Base-by-base conservation (phyloP, 2,329 filamentous ascomycete genomes). In the Xenosphaeropsis pyriputrescens region DNA sequence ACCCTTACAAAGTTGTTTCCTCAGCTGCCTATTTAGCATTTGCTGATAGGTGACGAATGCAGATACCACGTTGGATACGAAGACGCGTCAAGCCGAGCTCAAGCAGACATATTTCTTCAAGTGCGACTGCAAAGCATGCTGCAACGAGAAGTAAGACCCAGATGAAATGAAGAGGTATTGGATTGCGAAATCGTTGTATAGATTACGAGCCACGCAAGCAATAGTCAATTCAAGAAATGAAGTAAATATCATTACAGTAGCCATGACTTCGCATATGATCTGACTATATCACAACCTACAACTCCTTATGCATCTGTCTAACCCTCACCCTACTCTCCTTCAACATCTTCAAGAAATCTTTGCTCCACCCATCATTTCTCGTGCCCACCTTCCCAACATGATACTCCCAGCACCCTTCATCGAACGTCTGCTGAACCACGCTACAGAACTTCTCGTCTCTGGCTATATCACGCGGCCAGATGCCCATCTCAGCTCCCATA, bases 401-500 rank as follows among this genome's bases (percentile, higher is more conserved):
- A 50, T 68, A 68, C 46, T 72, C 70, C 72, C 70, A 75, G 51
- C 74, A 77, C 31, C 67, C 70, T 41, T 72, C 68, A 2, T 56
- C 57, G 18, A 58, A 35, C 29, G 57, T 53, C 13, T 44, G 48
- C 14, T 47, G 47, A 15, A 62, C 58, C 17, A 52, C 52, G 30
- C 47, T 38, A 38, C 51, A 71, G 35, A 54, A 45, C 39, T 50
- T 46, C 14, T 60, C 57, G 29, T 57, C 52, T n/a, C 52, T 47
- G 35, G 56, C 56, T 4, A 49, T 44, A 15, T 45, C 47, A 16
- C 45, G 59, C 0, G 73, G 73, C 72, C 72, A 79, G 43, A 71
- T 57, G 0, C 72, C 70, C 14, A 67, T 44, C 17, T 60, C 58
- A 2, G 75, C 75, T 31, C 75, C 74, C 64, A 78, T 75, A 40